These are phyloP conservation scores for Coemansia sp. DNA, from an alignment of 192 early-diverging fungal species.

Conservation along the genomic window DNA sequence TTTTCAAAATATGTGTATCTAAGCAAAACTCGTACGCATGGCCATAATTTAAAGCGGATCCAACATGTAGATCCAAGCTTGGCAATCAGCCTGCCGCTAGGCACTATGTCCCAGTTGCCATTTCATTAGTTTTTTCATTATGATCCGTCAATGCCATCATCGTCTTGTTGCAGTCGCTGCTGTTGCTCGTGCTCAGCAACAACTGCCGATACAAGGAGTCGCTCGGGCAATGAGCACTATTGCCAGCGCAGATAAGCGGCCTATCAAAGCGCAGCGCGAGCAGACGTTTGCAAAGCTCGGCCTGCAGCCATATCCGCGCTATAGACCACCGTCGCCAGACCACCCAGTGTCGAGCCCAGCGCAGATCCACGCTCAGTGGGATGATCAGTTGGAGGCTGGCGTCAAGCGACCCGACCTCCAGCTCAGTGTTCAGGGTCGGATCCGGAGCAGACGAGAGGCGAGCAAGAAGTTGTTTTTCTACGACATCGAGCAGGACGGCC, in stretches of 20 bases:
- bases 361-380: conserved; percentile 28
- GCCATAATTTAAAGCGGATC: not conserved
- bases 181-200: conserved; percentile 10
- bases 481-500: conserved; percentile 65
- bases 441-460: conserved; percentile 69
- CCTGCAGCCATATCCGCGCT: conserved; percentile 48
- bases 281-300: conserved; percentile 20
- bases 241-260: conserved; percentile 9
- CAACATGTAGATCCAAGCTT: not conserved
- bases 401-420: conserved; percentile 38
- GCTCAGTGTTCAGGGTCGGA: conserved; percentile 62
- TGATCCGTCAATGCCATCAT: not conserved
- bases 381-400: conserved; percentile 24
- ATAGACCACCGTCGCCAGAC: conserved; percentile 19
- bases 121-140: not conserved
- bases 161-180: conserved; percentile 6
- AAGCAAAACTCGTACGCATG: not conserved
- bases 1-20: not conserved
- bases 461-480: conserved; percentile 75
- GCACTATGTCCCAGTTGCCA: not conserved
- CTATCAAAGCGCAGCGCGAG: conserved; percentile 34
- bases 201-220: not conserved
- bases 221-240: conserved; percentile 4
- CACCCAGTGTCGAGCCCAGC: conserved; percentile 24
- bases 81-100: not conserved